A percentile compares a stretch with the other conserved stretches of the same genome.
These are phyloP conservation scores for Trichocladium antarcticum DNA, from an alignment of 495 filamentous ascomycete genomes.

Conservation along the genomic window DNA sequence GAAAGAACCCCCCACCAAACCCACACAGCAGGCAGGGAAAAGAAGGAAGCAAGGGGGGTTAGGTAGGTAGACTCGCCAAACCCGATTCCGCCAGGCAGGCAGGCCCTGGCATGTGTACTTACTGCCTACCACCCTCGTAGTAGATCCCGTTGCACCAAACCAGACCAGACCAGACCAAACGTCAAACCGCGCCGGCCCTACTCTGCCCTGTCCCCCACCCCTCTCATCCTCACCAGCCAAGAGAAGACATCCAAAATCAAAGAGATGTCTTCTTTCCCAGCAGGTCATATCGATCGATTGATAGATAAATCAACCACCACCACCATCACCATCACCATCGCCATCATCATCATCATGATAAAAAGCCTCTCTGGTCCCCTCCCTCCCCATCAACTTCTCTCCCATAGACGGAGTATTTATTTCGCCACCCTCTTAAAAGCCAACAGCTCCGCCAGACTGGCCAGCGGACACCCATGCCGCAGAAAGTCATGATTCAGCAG, in stretches of 20 bases:
- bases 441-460: conserved; percentile 73
- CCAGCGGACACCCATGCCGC: conserved; percentile 65
- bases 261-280: not conserved
- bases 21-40: too few relatives aligned
- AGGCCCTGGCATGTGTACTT: too few relatives aligned
- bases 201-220: not conserved
- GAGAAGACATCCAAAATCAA: not conserved
- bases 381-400: not conserved
- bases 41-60: not conserved
- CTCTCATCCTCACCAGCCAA: not conserved
- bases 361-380: not conserved
- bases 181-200: not conserved
- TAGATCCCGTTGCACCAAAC: too few relatives aligned
- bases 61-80: not conserved
- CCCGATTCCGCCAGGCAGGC: too few relatives aligned
- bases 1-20: too few relatives aligned
- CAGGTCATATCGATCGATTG: not conserved
- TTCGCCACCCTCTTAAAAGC: conserved; percentile 55
- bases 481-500: conserved; percentile 70
- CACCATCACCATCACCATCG: not conserved
- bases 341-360: not conserved
- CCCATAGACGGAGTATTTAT: too few relatives aligned
- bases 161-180: too few relatives aligned
- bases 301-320: not conserved
- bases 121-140: too few relatives aligned